These are phyloP conservation scores for Colletotrichum sp. DNA, from an alignment of 2,329 filamentous ascomycete species.

Conservation along the genomic window DNA sequence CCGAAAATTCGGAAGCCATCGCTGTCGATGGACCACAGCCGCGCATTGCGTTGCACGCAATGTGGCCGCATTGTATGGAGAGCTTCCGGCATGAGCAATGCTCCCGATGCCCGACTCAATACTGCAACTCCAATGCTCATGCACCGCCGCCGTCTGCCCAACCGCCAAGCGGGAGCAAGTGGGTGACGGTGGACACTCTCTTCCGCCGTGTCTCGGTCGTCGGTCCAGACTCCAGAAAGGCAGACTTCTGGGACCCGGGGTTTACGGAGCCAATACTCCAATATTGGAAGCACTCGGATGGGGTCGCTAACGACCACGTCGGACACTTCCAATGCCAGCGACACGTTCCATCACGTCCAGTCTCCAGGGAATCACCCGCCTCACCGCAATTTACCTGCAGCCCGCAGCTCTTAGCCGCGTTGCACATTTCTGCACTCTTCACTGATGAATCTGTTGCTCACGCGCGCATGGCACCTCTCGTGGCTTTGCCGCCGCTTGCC, in stretches of 20 bases:
- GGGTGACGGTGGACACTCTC: background rate
- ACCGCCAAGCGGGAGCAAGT: constrained; percentile 6
- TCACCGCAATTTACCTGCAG: constrained; percentile 18
- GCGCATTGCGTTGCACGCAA: constrained; percentile 3
- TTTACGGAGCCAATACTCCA: constrained; percentile 14
- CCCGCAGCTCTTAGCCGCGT: background rate
- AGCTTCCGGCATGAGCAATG: constrained; percentile 10
- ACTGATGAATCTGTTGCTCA: background rate
- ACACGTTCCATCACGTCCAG: background rate
- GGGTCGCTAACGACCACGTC: background rate
- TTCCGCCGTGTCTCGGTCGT: constrained; percentile 1
- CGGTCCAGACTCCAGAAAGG: background rate
- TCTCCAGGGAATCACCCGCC: constrained; percentile 4
- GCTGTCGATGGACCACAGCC: background rate
- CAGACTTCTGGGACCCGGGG: background rate
- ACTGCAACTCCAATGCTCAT: constrained; percentile 14
- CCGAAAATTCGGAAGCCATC: background rate
- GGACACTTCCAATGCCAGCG: background rate
- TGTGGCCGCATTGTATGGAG: constrained; percentile 13
- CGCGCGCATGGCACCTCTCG: background rate
- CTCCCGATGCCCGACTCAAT: background rate
- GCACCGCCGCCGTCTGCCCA: constrained; percentile 1
- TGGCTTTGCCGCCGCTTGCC: background rate
- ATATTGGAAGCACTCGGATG: background rate
- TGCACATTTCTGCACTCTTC: constrained; percentile 6